phyloP scores from a whole-genome alignment of 306 rosid species.

The Morella rubra region DNA sequence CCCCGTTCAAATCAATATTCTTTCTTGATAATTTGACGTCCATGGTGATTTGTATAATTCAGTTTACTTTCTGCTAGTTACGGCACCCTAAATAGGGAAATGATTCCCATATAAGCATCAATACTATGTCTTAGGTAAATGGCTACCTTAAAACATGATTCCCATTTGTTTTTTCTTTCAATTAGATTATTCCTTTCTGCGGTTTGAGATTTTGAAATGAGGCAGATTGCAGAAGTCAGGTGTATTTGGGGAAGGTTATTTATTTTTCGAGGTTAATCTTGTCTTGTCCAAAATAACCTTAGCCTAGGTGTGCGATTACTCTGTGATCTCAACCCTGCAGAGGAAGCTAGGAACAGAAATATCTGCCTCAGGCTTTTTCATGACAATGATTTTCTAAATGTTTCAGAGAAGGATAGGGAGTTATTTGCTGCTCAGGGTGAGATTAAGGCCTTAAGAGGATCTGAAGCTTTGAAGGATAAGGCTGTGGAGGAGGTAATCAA shows the following conservation, averaged over 20 bases:
- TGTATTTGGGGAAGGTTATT: neutral
- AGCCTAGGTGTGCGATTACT: neutral
- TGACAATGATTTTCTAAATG: constrained; percentile 4
- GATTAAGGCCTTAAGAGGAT: constrained; percentile 70
- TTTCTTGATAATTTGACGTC: too few species aligned
- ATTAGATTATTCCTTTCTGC: neutral
- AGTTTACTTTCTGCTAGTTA: too few species aligned
- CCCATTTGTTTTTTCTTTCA: too few species aligned
- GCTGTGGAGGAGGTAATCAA: constrained; percentile 75
- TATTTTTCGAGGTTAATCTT: neutral
- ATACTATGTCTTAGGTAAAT: too few species aligned
- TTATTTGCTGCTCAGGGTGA: constrained; percentile 54
- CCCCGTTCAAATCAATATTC: too few species aligned
- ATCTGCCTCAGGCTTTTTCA: neutral
- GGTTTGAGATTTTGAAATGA: neutral
- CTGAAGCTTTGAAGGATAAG: constrained; percentile 76
- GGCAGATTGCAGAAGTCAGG: neutral
- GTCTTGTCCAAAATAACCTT: neutral
- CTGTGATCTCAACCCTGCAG: neutral
- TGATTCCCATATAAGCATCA: neutral
- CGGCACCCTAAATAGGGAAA: neutral
- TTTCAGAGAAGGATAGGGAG: constrained; percentile 64
- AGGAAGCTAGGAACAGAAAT: neutral
- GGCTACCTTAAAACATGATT: too few species aligned
- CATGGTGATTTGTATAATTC: neutral